Base-by-base conservation (phyloP, 148 eudicot species). In the Suaeda aralocaspica region DNA sequence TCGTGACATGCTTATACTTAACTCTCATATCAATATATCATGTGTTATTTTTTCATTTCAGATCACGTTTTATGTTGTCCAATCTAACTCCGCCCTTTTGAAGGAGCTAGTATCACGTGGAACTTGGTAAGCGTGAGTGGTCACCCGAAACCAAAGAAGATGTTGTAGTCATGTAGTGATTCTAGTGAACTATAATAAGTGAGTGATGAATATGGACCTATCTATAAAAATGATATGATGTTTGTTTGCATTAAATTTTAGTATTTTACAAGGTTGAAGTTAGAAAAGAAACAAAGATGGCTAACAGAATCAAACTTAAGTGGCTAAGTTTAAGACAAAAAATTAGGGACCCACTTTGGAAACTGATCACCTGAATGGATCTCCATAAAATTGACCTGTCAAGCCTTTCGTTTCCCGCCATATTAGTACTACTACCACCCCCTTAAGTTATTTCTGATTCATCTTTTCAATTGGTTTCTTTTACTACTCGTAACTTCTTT, bases 361-460 rank as follows among this genome's bases (percentile, higher is more conserved):
- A 70, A 70, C 44, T 59, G 66, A 66, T 48, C 66, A 59, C 74
- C 74, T 59, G 66, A 70, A 70, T 59, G 66, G 59, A 70, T 58
- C 36, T 30, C 58, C 29, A 48, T n/a, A 31, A 28, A 59, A 21
- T 57, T 69, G 34, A 55, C 72, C 72, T 59, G 42, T 59, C 64
- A 6, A 31, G 18, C 14, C 19, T 33, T 59, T 59, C 24, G 31
- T 31, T 28, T 58, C 62, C 36, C 62, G n/a, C 62, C 36, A 19
- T 19, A 53, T n/a, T n/a, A 11, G 28, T 30, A 13, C 29, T n/a
- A 11, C 14, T 28, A 14, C 39, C 5, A 18, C 16, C 6, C 36
- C 5, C 9, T 5, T 51, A 2, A 36, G 5, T 36, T 36, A 36
- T 36, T 36, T 36, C 8, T 4, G 41, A 36, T 36, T 36, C 41